phyloP scores from a whole-genome alignment of 495 filamentous ascomycete genomes.

The Clavariopsis aquatica region DNA sequence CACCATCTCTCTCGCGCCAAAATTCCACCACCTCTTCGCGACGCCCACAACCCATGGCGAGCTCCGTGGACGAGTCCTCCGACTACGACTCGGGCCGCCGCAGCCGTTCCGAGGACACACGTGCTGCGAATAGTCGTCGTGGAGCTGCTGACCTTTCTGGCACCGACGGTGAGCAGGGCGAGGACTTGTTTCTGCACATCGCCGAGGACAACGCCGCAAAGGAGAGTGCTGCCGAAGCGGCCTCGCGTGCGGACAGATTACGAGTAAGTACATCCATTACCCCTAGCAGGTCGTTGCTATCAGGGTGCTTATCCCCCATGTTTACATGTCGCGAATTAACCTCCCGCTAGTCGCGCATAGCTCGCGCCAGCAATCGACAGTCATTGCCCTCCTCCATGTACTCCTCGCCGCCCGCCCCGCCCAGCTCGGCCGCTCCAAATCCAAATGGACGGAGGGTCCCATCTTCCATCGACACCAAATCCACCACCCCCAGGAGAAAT shows the following conservation, averaged over 20 bases:
- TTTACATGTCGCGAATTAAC: slow-evolving; percentile 8
- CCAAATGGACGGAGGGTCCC: slow-evolving; percentile 18
- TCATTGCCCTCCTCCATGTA: slow-evolving; percentile 33
- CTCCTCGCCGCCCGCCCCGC: slow-evolving; percentile 24
- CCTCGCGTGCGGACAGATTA: slow-evolving; percentile 46
- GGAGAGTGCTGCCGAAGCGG: slow-evolving; percentile 51
- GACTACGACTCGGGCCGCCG: slow-evolving; percentile 34
- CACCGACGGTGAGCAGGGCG: slow-evolving; percentile 40
- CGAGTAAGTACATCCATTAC: slow-evolving; percentile 47
- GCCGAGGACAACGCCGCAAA: slow-evolving; percentile 56
- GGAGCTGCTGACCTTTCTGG: not conserved
- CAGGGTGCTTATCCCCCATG: not conserved
- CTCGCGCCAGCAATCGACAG: slow-evolving; percentile 33
- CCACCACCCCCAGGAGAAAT: slow-evolving; percentile 12
- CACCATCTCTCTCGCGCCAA: slow-evolving; percentile 29
- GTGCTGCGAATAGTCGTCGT: not conserved
- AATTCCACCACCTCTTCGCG: slow-evolving; percentile 7
- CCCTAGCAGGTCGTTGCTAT: not conserved
- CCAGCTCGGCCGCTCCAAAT: slow-evolving; percentile 20
- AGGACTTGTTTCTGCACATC: slow-evolving; percentile 67
- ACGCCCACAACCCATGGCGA: slow-evolving; percentile 31
- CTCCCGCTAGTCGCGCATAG: slow-evolving; percentile 36
- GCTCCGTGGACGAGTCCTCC: slow-evolving; percentile 33
- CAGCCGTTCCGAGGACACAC: slow-evolving; percentile 22
- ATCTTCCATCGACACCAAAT: slow-evolving; percentile 27